A percentile compares a stretch with the other conserved stretches of the same genome.
phyloP scores from a whole-genome alignment of 2,329 filamentous ascomycete species.

The Alternaria burnsii region DNA sequence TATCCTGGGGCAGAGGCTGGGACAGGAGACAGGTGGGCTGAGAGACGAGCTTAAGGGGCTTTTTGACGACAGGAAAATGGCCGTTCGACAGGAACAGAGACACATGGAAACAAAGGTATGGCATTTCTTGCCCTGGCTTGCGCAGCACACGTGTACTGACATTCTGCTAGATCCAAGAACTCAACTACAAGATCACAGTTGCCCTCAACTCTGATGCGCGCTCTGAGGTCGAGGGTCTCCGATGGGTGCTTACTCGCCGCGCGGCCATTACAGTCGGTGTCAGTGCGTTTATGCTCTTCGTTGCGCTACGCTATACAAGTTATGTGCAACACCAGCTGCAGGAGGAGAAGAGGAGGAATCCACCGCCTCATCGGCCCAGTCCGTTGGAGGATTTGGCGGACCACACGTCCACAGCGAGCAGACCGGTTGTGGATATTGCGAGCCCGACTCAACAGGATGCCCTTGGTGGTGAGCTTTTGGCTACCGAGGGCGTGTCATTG shows the following conservation, averaged over 20 bases:
- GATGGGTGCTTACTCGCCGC: conserved; percentile 81
- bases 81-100: conserved; percentile 86
- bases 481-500: conserved; percentile 44
- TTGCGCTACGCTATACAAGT: conserved; percentile 51
- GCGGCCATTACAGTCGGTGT: conserved; percentile 67
- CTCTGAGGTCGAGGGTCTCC: conserved; percentile 87
- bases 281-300: conserved; percentile 56
- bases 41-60: conserved; percentile 94
- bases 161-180: conserved; percentile 77
- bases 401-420: neutral
- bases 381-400: conserved; percentile 21
- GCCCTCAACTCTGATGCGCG: conserved; percentile 88
- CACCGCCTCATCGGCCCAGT: conserved; percentile 22
- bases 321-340: conserved; percentile 52
- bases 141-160: neutral
- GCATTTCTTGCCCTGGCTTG: neutral
- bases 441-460: conserved; percentile 25
- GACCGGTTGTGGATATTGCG: conserved; percentile 8
- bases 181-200: conserved; percentile 96
- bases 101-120: conserved; percentile 78
- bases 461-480: conserved; percentile 43
- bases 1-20: conserved; percentile 83
- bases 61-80: conserved; percentile 96
- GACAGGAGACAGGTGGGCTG: conserved; percentile 80
- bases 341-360: conserved; percentile 51